Conservation (phyloP, 257 asterid genomes). For the Forsythia suspensa region DNA sequence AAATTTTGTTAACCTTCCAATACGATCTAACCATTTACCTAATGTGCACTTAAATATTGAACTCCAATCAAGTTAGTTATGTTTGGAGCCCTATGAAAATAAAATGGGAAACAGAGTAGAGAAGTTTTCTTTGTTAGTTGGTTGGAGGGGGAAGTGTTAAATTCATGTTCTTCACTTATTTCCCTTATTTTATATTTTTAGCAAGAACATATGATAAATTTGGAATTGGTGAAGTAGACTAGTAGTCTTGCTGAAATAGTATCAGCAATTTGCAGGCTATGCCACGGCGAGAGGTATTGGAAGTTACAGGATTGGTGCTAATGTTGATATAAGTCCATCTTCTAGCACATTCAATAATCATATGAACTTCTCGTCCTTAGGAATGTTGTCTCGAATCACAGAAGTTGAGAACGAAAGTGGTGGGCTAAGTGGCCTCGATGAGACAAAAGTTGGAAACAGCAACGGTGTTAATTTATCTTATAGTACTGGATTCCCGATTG, state of each 20-base stretch:
- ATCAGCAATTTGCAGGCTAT: constrained; percentile 47
- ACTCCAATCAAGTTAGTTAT: not conserved
- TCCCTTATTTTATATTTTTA: not conserved
- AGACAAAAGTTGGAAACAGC: constrained; percentile 29
- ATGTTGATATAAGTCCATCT: constrained; percentile 37
- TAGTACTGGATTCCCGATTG: constrained; percentile 44
- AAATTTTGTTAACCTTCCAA: not conserved
- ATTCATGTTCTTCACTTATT: not conserved
- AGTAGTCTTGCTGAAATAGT: constrained; percentile 8
- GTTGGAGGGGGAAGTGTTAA: not conserved
- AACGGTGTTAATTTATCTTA: constrained; percentile 36
- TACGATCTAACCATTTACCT: too few species aligned
- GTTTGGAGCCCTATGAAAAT: not conserved
- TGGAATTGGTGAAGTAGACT: not conserved
- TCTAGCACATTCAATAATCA: constrained; percentile 31
- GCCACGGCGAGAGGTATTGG: constrained; percentile 32
- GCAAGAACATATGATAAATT: not conserved
- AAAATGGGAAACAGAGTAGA: not conserved
- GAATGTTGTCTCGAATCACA: constrained; percentile 52
- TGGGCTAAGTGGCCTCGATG: constrained; percentile 19
- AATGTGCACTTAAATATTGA: not conserved
- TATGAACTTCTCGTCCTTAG: constrained; percentile 37
- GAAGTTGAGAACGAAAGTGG: constrained; percentile 51
- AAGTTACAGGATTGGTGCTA: constrained; percentile 34
- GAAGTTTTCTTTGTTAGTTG: not conserved